phyloP scores from a whole-genome alignment of 768 basidiomycete species.

The Suillus fuscotomentosus region DNA sequence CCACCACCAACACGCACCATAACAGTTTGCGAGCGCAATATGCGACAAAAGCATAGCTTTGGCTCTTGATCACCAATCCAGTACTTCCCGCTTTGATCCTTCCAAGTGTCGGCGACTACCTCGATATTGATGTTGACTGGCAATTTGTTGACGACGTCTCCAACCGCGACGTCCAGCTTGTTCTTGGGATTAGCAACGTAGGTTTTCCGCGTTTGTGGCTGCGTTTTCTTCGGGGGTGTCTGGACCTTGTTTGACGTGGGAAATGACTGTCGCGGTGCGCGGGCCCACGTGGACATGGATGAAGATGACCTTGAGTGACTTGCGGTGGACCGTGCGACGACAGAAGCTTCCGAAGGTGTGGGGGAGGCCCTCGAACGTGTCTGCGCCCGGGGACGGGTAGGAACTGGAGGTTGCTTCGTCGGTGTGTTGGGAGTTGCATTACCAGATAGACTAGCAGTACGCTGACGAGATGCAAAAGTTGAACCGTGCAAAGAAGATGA shows the following conservation, averaged over 20 bases:
- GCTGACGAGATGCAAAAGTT: constrained; percentile 83
- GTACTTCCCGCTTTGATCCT: constrained; percentile 91
- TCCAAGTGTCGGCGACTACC: constrained; percentile 82
- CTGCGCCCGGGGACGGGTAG: constrained; percentile 39
- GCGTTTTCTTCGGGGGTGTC: constrained; percentile 46
- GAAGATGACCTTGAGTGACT: constrained; percentile 39
- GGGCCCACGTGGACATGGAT: constrained; percentile 64
- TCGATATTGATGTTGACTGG: constrained; percentile 82
- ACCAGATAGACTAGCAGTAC: constrained; percentile 63
- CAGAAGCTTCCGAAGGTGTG: constrained; percentile 58
- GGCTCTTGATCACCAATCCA: constrained; percentile 95
- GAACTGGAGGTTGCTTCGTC: constrained; percentile 30
- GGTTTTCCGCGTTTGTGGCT: constrained; percentile 48
- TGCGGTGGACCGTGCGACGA: constrained; percentile 43
- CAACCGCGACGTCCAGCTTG: constrained; percentile 90
- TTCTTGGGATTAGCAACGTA: constrained; percentile 89
- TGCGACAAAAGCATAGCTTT: constrained; percentile 89
- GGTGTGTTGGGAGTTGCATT: constrained; percentile 40
- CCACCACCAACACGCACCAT: constrained; percentile 98
- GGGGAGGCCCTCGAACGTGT: constrained; percentile 56
- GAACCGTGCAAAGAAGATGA: constrained; percentile 47
- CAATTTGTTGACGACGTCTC: constrained; percentile 86
- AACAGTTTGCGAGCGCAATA: constrained; percentile 86
- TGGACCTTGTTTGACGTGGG: constrained; percentile 40
- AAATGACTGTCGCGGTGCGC: constrained; percentile 65